Evolutionary conservation across 768 basidiomycete species (phyloP).

Genomic region (Lactifluus echinatus): DNA sequence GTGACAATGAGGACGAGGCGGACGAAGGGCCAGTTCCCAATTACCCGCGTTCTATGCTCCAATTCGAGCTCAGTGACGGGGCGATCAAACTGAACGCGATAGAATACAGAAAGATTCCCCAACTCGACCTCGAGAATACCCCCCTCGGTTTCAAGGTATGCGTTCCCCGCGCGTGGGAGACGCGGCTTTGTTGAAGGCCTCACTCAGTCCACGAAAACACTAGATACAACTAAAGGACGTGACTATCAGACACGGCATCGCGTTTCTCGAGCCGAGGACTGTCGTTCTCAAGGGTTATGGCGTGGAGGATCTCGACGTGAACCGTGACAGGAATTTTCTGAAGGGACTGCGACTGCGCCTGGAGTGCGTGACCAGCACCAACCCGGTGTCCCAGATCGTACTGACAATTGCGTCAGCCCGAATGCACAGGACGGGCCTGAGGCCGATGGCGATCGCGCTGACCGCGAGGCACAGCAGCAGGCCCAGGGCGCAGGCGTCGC

Average conservation of each 20-base stretch:
- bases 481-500: background rate
- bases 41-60: conserved; percentile 76
- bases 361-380: conserved; percentile 37
- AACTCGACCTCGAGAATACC: conserved; percentile 65
- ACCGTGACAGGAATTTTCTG: conserved; percentile 52
- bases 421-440: conserved; percentile 1
- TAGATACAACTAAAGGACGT: conserved; percentile 69
- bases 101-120: conserved; percentile 62
- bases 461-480: background rate
- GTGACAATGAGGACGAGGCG: conserved; percentile 41
- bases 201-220: background rate
- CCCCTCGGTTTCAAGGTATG: conserved; percentile 75
- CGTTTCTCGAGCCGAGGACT: conserved; percentile 66
- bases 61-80: conserved; percentile 75
- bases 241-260: conserved; percentile 57
- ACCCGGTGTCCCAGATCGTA: background rate
- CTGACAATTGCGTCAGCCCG: conserved; percentile 11
- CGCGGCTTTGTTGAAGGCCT: background rate
- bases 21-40: conserved; percentile 72
- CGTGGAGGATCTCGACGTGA: conserved; percentile 54
- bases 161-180: background rate
- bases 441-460: background rate
- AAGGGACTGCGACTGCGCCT: conserved; percentile 52
- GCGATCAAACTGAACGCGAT: conserved; percentile 56
- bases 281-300: conserved; percentile 51